Evolutionary conservation across 129 eudicot genomes (phyloP).

Genomic region (Smallanthus sonchifolius): DNA sequence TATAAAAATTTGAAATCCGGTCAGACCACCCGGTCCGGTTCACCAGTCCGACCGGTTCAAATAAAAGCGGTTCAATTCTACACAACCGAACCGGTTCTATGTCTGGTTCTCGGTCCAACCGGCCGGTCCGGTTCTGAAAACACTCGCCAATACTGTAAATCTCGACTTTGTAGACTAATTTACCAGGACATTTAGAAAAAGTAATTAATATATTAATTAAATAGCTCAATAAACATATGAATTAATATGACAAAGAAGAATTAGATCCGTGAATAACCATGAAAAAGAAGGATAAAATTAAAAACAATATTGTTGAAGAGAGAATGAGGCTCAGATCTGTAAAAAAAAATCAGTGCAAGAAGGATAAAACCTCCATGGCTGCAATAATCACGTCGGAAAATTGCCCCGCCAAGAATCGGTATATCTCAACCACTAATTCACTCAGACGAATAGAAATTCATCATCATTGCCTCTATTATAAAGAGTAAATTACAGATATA

Average conservation of each 20-base stretch:
- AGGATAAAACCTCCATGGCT: conserved; percentile 7
- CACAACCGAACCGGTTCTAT: too few relatives aligned
- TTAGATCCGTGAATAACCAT: background rate
- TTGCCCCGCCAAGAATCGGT: conserved; percentile 4
- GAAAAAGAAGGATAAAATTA: background rate
- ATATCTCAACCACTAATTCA: background rate
- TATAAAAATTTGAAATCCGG: too few relatives aligned
- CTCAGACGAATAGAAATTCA: background rate
- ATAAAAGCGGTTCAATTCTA: too few relatives aligned
- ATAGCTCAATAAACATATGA: background rate
- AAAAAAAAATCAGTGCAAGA: background rate
- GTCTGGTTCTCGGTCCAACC: too few relatives aligned
- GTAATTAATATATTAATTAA: too few relatives aligned
- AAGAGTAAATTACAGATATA: background rate
- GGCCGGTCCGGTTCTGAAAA: too few relatives aligned
- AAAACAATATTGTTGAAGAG: background rate
- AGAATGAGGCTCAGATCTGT: conserved; percentile 5
- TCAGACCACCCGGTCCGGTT: too few relatives aligned
- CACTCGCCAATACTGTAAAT: too few relatives aligned
- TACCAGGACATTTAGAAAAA: too few relatives aligned
- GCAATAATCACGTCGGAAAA: background rate
- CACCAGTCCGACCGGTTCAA: too few relatives aligned
- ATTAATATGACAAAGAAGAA: background rate
- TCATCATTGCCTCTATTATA: background rate
- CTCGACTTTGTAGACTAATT: too few relatives aligned